Evolutionary conservation across 2,329 filamentous ascomycete species (phyloP).

Genomic region (Cercospora canescens): DNA sequence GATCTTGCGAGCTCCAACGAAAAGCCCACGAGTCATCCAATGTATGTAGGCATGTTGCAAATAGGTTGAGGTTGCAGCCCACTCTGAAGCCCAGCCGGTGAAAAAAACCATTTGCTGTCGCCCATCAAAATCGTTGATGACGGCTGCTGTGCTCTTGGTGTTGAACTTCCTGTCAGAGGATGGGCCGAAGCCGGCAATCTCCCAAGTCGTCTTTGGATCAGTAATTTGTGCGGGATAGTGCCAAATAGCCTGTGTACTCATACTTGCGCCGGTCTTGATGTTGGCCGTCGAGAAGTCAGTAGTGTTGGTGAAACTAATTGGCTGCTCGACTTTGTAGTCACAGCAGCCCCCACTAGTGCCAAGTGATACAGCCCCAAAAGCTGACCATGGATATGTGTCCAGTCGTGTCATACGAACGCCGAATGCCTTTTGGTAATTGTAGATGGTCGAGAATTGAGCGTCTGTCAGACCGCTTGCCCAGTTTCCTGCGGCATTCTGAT

Average conservation of each 20-base stretch:
- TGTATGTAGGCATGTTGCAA: conserved; percentile 14
- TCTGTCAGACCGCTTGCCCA: conserved; percentile 9
- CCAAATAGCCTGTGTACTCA: conserved; percentile 12
- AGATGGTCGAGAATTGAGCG: conserved; percentile 8
- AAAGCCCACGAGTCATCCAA: conserved; percentile 14
- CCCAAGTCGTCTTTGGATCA: conserved; percentile 7
- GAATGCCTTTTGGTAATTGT: conserved; percentile 12
- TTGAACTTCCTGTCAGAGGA: neutral
- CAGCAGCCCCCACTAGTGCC: conserved; percentile 9
- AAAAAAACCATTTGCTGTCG: conserved; percentile 16
- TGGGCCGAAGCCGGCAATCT: conserved; percentile 6
- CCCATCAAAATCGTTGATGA: conserved; percentile 12
- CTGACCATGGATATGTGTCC: conserved; percentile 12
- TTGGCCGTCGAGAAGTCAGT: conserved; percentile 3
- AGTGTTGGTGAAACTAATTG: conserved; percentile 12
- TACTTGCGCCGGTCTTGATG: conserved; percentile 1
- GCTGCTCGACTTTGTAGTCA: conserved; percentile 8
- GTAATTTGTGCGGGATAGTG: conserved; percentile 11
- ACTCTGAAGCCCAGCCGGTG: conserved; percentile 12
- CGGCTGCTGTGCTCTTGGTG: conserved; percentile 2
- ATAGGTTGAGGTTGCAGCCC: conserved; percentile 8
- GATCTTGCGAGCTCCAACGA: conserved; percentile 10
- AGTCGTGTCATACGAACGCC: conserved; percentile 13
- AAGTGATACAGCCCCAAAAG: conserved; percentile 7
- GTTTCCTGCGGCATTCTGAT: conserved; percentile 6